Percentiles rank a stretch among this genome's conserved stretches.
phyloP scores from a whole-genome alignment of 164 flowering plant species.

The Vitis labrusca region DNA sequence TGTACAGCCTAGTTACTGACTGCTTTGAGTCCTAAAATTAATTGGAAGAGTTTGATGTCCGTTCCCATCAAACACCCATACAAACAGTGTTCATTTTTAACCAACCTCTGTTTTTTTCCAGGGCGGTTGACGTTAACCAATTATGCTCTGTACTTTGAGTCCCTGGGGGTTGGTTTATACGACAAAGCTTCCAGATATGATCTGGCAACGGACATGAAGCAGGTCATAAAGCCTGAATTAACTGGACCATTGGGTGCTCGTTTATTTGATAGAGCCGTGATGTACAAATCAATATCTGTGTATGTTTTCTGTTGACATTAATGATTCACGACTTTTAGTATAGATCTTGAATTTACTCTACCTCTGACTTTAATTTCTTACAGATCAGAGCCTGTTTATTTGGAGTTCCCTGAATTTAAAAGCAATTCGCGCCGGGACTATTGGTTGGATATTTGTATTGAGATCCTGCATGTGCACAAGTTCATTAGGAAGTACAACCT shows the following conservation, averaged over 20 bases:
- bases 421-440: constrained; percentile 84
- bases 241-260: constrained; percentile 95
- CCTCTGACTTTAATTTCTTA: constrained; percentile 17
- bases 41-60: background rate
- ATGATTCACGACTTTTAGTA: constrained; percentile 1
- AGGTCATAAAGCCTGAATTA: constrained; percentile 79
- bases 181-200: constrained; percentile 85
- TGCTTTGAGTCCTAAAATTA: constrained; percentile 1
- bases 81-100: background rate
- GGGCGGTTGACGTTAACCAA: constrained; percentile 83
- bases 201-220: constrained; percentile 68
- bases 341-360: constrained; percentile 2
- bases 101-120: constrained; percentile 26
- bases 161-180: constrained; percentile 75
- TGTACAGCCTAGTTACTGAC: background rate
- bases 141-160: constrained; percentile 80
- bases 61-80: background rate
- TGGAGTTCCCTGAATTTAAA: constrained; percentile 89
- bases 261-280: constrained; percentile 84
- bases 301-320: constrained; percentile 36
- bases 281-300: constrained; percentile 77
- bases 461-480: constrained; percentile 66
- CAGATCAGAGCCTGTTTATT: constrained; percentile 74
- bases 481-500: constrained; percentile 59
- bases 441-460: constrained; percentile 81